Evolutionary conservation across 208 protist species (phyloP).

Genomic region (Lotmaria passim): DNA sequence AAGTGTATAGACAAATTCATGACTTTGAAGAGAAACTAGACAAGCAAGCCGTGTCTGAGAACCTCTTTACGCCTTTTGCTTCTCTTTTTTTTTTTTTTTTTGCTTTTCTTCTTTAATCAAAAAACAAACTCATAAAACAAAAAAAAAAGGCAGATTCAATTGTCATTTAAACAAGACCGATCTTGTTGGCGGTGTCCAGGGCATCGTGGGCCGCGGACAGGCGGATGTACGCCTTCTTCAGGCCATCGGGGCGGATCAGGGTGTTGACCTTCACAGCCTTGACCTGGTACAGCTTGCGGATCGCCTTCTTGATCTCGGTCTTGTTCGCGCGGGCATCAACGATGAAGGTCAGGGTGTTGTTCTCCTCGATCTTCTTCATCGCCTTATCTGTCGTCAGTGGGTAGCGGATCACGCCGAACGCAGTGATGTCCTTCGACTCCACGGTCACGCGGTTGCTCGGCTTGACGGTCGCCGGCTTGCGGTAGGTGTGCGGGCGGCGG

Average conservation of each 20-base stretch:
- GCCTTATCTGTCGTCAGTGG: constrained; percentile 98
- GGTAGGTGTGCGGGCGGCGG: constrained; percentile 96
- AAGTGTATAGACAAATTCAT: too few relatives aligned
- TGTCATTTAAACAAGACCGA: constrained; percentile 89
- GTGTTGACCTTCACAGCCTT: constrained; percentile 98
- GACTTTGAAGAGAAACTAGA: too few relatives aligned
- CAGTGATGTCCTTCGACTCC: constrained; percentile 73
- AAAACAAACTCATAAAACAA: background rate
- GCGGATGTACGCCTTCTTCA: constrained; percentile 99
- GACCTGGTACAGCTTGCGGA: constrained; percentile 98
- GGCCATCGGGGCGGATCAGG: constrained; percentile 97
- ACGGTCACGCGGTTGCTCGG: constrained; percentile 93
- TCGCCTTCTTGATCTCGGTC: constrained; percentile 97
- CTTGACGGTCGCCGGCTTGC: constrained; percentile 81
- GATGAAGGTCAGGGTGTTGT: constrained; percentile 99
- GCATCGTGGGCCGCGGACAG: constrained; percentile 96
- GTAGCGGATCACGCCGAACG: constrained; percentile 96
- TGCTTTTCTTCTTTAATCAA: background rate
- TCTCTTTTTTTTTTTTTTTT: background rate
- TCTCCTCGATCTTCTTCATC: constrained; percentile 99
- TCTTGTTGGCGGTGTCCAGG: constrained; percentile 98
- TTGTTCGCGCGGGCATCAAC: constrained; percentile 98
- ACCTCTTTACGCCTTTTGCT: too few relatives aligned
- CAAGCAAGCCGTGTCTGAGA: too few relatives aligned
- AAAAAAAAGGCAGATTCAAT: constrained; percentile 12